Evolutionary conservation across 2,329 filamentous ascomycete genomes (phyloP), one percentile per base, ranked within the genome.

Genomic region (Cladophialophora exuberans): DNA sequence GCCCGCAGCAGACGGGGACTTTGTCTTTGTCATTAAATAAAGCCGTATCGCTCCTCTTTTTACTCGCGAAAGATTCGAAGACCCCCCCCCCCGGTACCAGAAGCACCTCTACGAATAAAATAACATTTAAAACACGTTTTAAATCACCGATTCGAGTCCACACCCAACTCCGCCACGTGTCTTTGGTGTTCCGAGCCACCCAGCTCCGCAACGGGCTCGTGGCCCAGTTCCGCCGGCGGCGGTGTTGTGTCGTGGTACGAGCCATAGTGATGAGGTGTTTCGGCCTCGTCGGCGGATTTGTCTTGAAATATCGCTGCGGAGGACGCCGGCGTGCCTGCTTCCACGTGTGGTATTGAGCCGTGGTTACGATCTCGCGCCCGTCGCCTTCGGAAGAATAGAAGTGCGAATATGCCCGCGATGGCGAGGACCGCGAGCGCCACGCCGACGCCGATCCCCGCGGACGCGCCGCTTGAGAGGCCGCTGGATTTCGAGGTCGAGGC

Each of bases 381-480:
- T 42, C 39, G 18, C 28, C 10, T 36, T 11, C 28, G 28, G 17
- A 36, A 42, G 39, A 42, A 25, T 6, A 18, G 26, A 22, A 42
- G 26, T 22, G 22, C 17, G 18, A n/a, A n/a, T n/a, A 42, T 42
- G 18, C 20, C 39, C 18, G 22, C 39, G 22, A 42, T 18, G 9
- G 22, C 20, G 18, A 42, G 39, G 22, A 42, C 39, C 1, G 13
- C 22, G 3, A 42, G 7, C 13, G 39, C 39, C 13, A 42, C 39
- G 3, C 17, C 39, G 13, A 42, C 39, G 11, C 39, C 39, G 11
- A 42, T n/a, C 11, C 39, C 39, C 11, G 39, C 39, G 3, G 39
- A 18, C 11, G 39, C 39, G 13, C 39, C 39, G 22, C 39, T 42
- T 6, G 39, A 42, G 39, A 42, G 39, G 22, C 39, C 39, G 22